Evolutionary conservation across 768 basidiomycete genomes (phyloP).

Genomic region (Tylopilus plumbeoviolaceoides): DNA sequence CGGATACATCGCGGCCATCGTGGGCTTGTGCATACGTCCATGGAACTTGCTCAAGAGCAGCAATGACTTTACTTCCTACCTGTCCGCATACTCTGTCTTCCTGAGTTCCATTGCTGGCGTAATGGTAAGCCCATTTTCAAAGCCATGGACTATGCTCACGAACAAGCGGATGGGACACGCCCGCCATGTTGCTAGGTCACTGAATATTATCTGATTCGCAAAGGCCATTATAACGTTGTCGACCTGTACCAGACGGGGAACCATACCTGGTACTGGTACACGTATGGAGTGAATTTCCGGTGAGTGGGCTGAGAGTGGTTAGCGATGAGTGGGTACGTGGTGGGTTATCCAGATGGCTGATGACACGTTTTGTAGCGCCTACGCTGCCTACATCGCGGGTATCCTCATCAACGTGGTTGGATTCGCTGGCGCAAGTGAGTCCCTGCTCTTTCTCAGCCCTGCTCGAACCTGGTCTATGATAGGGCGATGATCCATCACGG

Average conservation of each 20-base stretch:
- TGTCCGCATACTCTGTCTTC: slow-evolving; percentile 80
- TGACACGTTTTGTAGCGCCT: slow-evolving; percentile 40
- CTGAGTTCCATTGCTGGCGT: slow-evolving; percentile 78
- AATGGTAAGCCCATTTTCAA: slow-evolving; percentile 44
- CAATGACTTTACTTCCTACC: slow-evolving; percentile 75
- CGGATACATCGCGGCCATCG: slow-evolving; percentile 76
- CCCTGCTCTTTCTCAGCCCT: not conserved
- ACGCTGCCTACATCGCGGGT: slow-evolving; percentile 64
- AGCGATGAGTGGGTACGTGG: not conserved
- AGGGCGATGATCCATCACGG: not conserved
- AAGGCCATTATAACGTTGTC: slow-evolving; percentile 64
- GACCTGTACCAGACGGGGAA: slow-evolving; percentile 61
- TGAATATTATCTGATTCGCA: slow-evolving; percentile 73
- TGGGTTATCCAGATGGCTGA: not conserved
- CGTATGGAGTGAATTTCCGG: slow-evolving; percentile 68
- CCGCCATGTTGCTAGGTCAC: slow-evolving; percentile 45
- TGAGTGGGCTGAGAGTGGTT: slow-evolving; percentile 21
- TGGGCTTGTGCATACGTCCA: slow-evolving; percentile 71
- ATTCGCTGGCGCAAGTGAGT: slow-evolving; percentile 70
- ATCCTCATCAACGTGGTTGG: slow-evolving; percentile 82
- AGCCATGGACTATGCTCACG: not conserved
- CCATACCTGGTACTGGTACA: slow-evolving; percentile 74
- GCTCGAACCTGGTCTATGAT: not conserved
- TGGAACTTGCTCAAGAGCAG: slow-evolving; percentile 74
- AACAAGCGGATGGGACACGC: not conserved